Evolutionary conservation across 352 stramenopile species (phyloP).

Genomic region (Pythium brassicae): DNA sequence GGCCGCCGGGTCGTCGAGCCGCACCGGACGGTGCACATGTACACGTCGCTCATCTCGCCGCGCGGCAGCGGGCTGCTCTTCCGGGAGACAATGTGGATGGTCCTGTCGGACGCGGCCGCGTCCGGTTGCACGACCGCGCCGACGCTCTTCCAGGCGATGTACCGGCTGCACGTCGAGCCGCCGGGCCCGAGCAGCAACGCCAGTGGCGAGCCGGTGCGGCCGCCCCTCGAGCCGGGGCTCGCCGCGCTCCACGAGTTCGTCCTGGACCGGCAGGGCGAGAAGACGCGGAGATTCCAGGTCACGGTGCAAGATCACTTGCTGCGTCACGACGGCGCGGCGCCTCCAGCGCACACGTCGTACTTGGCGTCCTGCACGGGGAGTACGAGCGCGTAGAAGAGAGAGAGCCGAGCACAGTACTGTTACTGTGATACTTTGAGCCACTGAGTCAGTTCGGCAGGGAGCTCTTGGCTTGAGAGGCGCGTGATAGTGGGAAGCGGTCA

Average conservation of each 20-base stretch:
- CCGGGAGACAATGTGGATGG: slow-evolving; percentile 11
- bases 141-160: slow-evolving; percentile 7
- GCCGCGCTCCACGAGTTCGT: slow-evolving; percentile 5
- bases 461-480: too few species aligned
- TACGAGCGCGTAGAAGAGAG: too few species aligned
- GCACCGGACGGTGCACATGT: slow-evolving; percentile 5
- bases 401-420: too few species aligned
- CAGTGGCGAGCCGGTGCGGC: too few species aligned
- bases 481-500: too few species aligned
- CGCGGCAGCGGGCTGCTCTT: background rate
- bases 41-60: slow-evolving; percentile 5
- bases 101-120: background rate
- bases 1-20: slow-evolving; percentile 4
- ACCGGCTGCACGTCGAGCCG: slow-evolving; percentile 1
- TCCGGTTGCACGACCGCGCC: background rate
- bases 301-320: slow-evolving; percentile 7
- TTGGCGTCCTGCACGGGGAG: too few species aligned
- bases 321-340: background rate
- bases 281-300: slow-evolving; percentile 2
- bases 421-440: too few species aligned
- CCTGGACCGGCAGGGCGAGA: slow-evolving; percentile 3
- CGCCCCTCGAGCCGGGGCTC: background rate
- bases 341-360: too few species aligned
- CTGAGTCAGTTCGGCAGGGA: too few species aligned
- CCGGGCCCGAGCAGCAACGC: background rate